Base-by-base conservation (phyloP, 345 rosid genomes). In the Lepidium didymum region DNA sequence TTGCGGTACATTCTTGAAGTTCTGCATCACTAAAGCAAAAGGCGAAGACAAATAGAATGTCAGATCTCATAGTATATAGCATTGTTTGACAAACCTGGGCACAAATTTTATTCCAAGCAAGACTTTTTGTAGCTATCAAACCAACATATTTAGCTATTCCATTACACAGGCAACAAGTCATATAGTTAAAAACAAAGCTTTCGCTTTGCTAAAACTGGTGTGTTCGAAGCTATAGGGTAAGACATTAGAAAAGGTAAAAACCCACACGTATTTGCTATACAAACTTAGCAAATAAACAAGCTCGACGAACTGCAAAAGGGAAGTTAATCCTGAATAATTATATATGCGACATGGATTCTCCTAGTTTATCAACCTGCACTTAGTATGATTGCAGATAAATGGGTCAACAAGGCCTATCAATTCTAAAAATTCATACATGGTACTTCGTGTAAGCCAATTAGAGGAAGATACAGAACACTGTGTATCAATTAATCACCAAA, bases 1-100 rank as follows among this genome's bases (percentile, higher is more conserved):
- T 29, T 67, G 74, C 0, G 98, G 96, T 18, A 89, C 91, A 61
- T 80, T 87, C 72, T 88, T 90, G 83, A 67, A 93, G 80, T 93
- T 90, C 14, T 87, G 87, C 83, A 75, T 81, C 84, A 90, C 98
- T 93, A 80, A 47, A 70, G 49, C 68, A 29, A 64, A 19, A 51
- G 68, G 16, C 54, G 0, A 47, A 10, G 45, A 40, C 64, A 7
- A 29, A 46, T 1, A 19, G 3, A 4, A 33, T 29, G 14, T 58
- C 59, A 59, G 35, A 38, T 58, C 42, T 43, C 13, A 53, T 49
- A 47, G 47, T 8, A 45, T 10, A 42, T 14, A 57, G 46, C 18
- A 27, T 27, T 16, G 18, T 33, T 57, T 16, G 33, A 3, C 18
- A 45, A 11, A 5, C 7, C 0, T 13, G 36, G 12, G 10, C 19